Conservation (phyloP, 768 basidiomycete genomes). For the Asterophora lycoperdoides region DNA sequence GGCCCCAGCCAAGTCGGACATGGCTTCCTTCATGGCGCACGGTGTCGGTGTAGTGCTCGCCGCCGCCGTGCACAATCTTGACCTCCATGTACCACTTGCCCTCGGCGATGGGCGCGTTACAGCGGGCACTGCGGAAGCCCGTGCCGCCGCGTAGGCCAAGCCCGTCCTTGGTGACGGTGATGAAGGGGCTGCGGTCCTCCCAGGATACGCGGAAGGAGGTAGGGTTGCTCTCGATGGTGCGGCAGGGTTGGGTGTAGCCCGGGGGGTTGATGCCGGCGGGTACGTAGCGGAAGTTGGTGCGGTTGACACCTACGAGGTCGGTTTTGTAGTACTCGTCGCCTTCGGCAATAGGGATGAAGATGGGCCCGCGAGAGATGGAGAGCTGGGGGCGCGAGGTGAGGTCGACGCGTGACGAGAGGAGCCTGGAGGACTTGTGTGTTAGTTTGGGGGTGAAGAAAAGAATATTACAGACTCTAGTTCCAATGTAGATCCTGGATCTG, state of each 20-base stretch:
- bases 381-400: slow-evolving; percentile 67
- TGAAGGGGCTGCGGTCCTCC: slow-evolving; percentile 85
- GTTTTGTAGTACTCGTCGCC: slow-evolving; percentile 58
- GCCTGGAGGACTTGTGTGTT: slow-evolving; percentile 24
- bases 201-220: slow-evolving; percentile 71
- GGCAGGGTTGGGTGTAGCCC: slow-evolving; percentile 57
- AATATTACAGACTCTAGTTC: slow-evolving; percentile 33
- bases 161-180: slow-evolving; percentile 78
- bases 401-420: slow-evolving; percentile 64
- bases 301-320: slow-evolving; percentile 68
- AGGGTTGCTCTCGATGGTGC: slow-evolving; percentile 79
- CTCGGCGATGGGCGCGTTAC: slow-evolving; percentile 84
- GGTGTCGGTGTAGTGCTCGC: slow-evolving; percentile 47
- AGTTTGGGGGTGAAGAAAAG: slow-evolving; percentile 5
- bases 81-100: slow-evolving; percentile 97
- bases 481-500: slow-evolving; percentile 39
- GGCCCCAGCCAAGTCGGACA: slow-evolving; percentile 87
- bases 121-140: slow-evolving; percentile 87
- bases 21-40: slow-evolving; percentile 65
- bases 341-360: slow-evolving; percentile 58
- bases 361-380: slow-evolving; percentile 69
- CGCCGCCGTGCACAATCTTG: slow-evolving; percentile 70
- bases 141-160: slow-evolving; percentile 73
- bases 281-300: slow-evolving; percentile 74
- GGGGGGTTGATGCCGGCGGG: slow-evolving; percentile 71